phyloP scores from a whole-genome alignment of 2,329 filamentous ascomycete genomes.

The Amesomyces nigricolor region DNA sequence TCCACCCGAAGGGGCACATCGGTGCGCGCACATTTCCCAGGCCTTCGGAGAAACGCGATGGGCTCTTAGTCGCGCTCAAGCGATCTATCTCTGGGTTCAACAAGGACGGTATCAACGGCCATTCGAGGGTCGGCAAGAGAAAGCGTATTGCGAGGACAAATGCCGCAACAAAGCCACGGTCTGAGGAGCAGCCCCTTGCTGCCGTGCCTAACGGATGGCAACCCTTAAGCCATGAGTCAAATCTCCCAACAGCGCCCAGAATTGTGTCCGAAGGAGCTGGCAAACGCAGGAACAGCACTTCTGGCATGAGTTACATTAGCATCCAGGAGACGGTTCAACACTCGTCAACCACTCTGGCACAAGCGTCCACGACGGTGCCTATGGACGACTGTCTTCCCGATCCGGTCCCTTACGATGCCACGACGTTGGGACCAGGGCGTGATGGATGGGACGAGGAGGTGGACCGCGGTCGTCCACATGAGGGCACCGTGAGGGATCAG shows the following conservation, averaged over 20 bases:
- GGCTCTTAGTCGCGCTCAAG: slow-evolving; percentile 47
- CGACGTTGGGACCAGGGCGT: slow-evolving; percentile 24
- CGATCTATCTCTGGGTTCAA: slow-evolving; percentile 27
- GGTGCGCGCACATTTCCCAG: not conserved
- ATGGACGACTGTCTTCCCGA: slow-evolving; percentile 19
- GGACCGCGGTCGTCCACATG: slow-evolving; percentile 23
- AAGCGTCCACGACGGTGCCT: not conserved
- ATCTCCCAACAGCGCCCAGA: too few relatives aligned
- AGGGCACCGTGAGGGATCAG: slow-evolving; percentile 22
- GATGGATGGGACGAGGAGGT: slow-evolving; percentile 34
- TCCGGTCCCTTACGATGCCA: slow-evolving; percentile 36
- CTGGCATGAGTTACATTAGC: too few relatives aligned
- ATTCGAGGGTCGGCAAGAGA: slow-evolving; percentile 19
- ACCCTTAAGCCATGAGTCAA: too few relatives aligned
- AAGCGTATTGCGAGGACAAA: not conserved
- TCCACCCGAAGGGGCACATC: too few relatives aligned
- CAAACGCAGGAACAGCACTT: too few relatives aligned
- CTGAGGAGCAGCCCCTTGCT: too few relatives aligned
- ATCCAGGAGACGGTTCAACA: slow-evolving; percentile 15
- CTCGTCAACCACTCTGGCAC: not conserved
- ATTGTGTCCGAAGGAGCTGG: too few relatives aligned
- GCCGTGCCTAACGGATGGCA: too few relatives aligned
- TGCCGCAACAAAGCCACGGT: slow-evolving; percentile 12
- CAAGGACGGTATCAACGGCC: slow-evolving; percentile 29
- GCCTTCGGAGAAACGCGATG: slow-evolving; percentile 39